Evolutionary conservation across 2,329 filamentous ascomycete species (phyloP), one percentile per base, ranked within the genome.

Genomic region (Cladosporium sp.): DNA sequence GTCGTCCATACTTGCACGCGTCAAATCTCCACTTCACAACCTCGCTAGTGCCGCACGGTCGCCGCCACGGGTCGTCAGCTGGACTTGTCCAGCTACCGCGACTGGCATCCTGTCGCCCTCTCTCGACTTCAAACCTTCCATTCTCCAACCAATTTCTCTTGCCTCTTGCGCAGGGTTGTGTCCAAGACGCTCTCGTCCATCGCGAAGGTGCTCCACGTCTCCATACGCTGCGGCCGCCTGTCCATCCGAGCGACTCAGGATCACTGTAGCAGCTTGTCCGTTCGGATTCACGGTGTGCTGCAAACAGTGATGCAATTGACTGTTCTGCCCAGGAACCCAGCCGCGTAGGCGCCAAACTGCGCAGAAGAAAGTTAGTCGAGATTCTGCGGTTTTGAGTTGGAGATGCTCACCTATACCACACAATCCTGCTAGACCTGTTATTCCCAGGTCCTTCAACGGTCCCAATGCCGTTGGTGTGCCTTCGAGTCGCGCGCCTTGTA

Each of bases 41-140:
- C 66, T 66, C 36, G 67, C 64, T 54, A 69, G 56, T n/a, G 67
- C 66, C 11, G 67, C 67, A 15, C 65, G 61, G 58, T 69, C 66
- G 20, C 67, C 66, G 17, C 64, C 65, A 38, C 64, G 67, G 22
- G 45, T 45, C 4, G 51, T 51, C 1, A 67, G 56, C 55, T 60
- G 51, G 2, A 67, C 50, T 28, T 47, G 54, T 47, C 54, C 60
- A 22, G 51, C 58, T 15, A 6, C 40, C n/a, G 30, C 5, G 12
- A 40, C 14, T 22, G 34, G 60, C 42, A n/a, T 51, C 39, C 20
- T 60, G 45, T 55, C 60, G 56, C 63, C 60, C 34, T 58, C 56
- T n/a, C 59, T 59, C 30, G 63, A 61, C 45, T 58, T 58, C 54
- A 69, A 65, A 28, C 62, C 63, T 43, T 63, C 60, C n/a, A 67